These are phyloP conservation scores for Puccinia horiana DNA, from an alignment of 1,284 basidiomycete species.

Conservation along the genomic window DNA sequence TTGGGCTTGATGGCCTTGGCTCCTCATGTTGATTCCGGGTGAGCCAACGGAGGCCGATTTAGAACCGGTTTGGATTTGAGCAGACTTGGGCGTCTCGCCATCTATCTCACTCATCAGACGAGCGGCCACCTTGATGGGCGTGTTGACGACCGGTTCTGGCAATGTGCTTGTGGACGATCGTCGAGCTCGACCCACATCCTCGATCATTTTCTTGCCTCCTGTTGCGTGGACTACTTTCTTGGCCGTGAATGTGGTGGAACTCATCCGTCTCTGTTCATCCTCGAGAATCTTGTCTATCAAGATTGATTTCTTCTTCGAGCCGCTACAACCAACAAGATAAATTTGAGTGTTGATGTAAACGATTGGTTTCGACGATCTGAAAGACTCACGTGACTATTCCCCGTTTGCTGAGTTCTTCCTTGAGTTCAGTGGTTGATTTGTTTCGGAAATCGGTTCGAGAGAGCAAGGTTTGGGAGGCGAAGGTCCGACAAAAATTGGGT, in stretches of 20 bases:
- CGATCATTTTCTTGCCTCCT: neutral
- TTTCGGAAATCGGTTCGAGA: conserved; percentile 26
- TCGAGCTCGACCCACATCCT: neutral
- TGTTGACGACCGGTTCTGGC: conserved; percentile 22
- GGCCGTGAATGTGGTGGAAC: neutral
- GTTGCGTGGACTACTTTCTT: neutral
- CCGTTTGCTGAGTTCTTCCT: conserved; percentile 31
- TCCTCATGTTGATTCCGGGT: conserved; percentile 13
- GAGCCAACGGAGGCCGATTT: conserved; percentile 28
- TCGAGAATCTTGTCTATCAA: conserved; percentile 38
- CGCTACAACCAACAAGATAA: neutral
- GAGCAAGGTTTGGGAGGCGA: conserved; percentile 39
- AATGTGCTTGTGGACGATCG: neutral
- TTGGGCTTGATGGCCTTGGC: conserved; percentile 20
- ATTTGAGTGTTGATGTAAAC: neutral
- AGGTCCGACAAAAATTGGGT: neutral
- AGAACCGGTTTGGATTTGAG: conserved; percentile 12
- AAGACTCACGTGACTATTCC: conserved; percentile 27
- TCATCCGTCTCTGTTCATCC: conserved; percentile 21
- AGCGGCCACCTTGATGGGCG: conserved; percentile 18
- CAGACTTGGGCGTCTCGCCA: neutral
- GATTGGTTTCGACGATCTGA: neutral
- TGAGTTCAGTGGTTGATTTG: conserved; percentile 17
- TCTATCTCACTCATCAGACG: conserved; percentile 15
- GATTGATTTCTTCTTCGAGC: conserved; percentile 35